A percentile compares a stretch with the other conserved stretches of the same genome.
These are phyloP conservation scores for Taphrina populina DNA, from an alignment of 1,139 yeast genomes.

Conservation along the genomic window DNA sequence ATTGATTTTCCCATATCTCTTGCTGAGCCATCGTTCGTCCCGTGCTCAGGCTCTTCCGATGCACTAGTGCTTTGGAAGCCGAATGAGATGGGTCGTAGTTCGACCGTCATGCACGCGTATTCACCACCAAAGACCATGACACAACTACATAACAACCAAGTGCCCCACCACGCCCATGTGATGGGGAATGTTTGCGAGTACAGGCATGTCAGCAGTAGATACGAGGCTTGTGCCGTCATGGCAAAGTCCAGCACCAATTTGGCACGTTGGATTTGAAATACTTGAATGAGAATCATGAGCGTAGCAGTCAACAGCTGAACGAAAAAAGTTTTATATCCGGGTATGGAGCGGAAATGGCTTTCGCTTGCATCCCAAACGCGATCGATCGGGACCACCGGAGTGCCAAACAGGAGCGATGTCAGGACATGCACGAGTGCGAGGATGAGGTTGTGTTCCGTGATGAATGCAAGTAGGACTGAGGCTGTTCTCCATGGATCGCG, in stretches of 20 bases:
- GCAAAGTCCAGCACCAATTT: constrained; percentile 35
- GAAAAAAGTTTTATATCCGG: constrained; percentile 3
- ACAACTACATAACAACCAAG: constrained; percentile 20
- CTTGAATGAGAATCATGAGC: constrained; percentile 16
- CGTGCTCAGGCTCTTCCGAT: not conserved
- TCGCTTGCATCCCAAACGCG: constrained; percentile 20
- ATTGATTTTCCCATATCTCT: not conserved
- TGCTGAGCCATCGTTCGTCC: not conserved
- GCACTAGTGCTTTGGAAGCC: no score
- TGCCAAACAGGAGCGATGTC: constrained; percentile 10
- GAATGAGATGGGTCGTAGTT: constrained; percentile 29
- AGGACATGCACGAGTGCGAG: constrained; percentile 13
- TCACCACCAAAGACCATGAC: constrained; percentile 34
- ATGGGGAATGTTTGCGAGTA: constrained; percentile 22
- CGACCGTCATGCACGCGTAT: constrained; percentile 33
- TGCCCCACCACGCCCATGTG: constrained; percentile 32
- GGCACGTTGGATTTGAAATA: constrained; percentile 25
- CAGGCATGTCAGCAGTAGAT: constrained; percentile 25
- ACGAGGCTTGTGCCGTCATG: constrained; percentile 28
- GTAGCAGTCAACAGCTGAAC: constrained; percentile 14
- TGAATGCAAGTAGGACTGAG: constrained; percentile 16
- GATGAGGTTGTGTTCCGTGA: constrained; percentile 9
- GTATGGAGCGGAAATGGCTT: constrained; percentile 36
- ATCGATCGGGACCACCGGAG: constrained; percentile 11
- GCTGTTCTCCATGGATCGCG: constrained; percentile 29